Evolutionary conservation across 169 alveolate genomes (phyloP), one percentile per base, ranked within the genome.

Genomic region (Eimeria nieschulzi): DNA sequence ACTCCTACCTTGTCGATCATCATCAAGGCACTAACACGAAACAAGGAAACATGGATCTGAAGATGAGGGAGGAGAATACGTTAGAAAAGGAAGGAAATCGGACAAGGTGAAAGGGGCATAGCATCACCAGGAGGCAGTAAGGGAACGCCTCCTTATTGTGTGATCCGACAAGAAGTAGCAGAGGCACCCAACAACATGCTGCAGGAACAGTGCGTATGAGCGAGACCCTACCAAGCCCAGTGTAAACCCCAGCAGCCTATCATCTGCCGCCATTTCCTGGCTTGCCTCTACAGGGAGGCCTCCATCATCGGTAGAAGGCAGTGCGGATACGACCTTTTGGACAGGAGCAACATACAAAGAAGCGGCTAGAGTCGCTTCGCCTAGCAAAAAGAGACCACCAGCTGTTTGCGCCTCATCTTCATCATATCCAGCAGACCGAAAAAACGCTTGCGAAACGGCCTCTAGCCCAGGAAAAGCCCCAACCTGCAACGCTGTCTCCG

Each of bases 401-500:
- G 84, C 84, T 39, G 66, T 64, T 51, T 23, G 9, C 46, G 19
- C 75, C 15, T 13, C 83, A 19, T 39, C 83, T 72, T 55, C 63
- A 39, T n/a, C 83, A 10, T 15, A 55, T n/a, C 26, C 83, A 72
- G 83, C 63, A 9, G 59, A 39, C 83, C 33, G 83, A 55, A 72
- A 59, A 33, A 72, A 53, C 26, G 83, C 83, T n/a, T 39, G 25
- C 25, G 63, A 55, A 15, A 72, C n/a, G 59, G 59, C 33, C 61
- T 25, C 56, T 23, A 26, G 59, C 33, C 63, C n/a, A 33, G 46
- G 3, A 3, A 33, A 33, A 3, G 46, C 46, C 46, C 46, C 46
- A 33, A 0, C 46, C 46, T 33, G 46, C 46, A 33, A 33, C 46
- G 46, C 46, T 33, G 46, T 33, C 46, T 33, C 46, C 3, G 46